Evolutionary conservation across 2,329 filamentous ascomycete genomes (phyloP), one percentile per base, ranked within the genome.

Genomic region (Cladosporium halotolerans): DNA sequence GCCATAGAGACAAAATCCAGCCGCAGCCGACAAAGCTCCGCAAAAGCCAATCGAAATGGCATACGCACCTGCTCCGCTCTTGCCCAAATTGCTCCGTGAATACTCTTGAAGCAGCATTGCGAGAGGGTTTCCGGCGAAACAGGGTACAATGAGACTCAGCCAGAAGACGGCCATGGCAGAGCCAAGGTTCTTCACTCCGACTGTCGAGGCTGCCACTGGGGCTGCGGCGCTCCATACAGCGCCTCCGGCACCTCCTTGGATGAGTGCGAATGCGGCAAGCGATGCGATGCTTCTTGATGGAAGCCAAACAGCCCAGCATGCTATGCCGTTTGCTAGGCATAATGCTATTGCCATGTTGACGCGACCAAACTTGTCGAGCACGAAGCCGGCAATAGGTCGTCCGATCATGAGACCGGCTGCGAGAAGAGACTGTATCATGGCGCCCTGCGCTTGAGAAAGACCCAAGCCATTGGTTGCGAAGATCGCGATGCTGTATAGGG

Each of bases 331-430:
- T 4, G 38, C 31, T 19, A 51, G 4, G 32, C 48, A 44, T 14
- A 51, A 39, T 2, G 44, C 11, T 4, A 51, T 51, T 2, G 48
- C 48, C 16, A 51, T 43, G 18, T 51, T 51, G 14, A 51, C 18
- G 3, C 48, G 48, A 13, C 48, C 48, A 19, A 38, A 44, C 11
- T 36, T 39, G 48, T 51, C 48, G 16, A 51, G 48, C 6, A 44
- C 38, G 10, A 51, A 16, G 32, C 48, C 48, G 4, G 48, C 40
- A 4, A 51, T 18, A 7, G 48, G 48, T 16, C 48, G 28, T 28
- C 48, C 48, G 11, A 51, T n/a, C 48, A 51, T 51, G 7, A 51
- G 32, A 13, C 48, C 48, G n/a, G 40, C 48, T 8, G 48, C 48
- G 2, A 51, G 32, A 0, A 51, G 32, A 43, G 48, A 51, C 9